Conservation (phyloP, 2,329 filamentous ascomycete genomes). For the Apiospora arundinis region DNA sequence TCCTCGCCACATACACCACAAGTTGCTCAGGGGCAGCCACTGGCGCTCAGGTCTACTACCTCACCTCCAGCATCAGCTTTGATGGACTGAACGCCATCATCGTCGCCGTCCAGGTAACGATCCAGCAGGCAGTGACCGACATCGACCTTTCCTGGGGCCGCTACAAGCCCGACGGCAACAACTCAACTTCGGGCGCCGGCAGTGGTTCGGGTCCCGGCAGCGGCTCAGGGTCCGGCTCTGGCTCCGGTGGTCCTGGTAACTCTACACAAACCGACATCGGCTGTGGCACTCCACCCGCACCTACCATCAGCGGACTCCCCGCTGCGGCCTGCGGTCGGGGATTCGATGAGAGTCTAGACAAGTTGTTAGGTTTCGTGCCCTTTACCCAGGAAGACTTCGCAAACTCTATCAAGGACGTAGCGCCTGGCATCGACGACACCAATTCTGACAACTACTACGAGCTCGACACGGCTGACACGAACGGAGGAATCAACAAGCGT, state of each 20-base stretch:
- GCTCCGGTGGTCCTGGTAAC: background rate
- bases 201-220: no score
- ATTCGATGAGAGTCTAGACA: background rate
- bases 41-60: background rate
- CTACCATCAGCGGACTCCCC: background rate
- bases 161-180: background rate
- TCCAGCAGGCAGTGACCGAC: background rate
- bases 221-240: background rate
- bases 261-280: background rate
- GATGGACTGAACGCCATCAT: background rate
- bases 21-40: no score
- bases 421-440: background rate
- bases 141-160: background rate
- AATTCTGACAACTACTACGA: background rate
- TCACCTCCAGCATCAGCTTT: background rate
- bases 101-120: background rate
- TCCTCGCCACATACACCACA: no score
- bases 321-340: background rate
- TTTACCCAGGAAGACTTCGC: background rate
- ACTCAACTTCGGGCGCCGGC: background rate
- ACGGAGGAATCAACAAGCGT: no score
- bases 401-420: background rate
- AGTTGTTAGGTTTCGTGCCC: background rate
- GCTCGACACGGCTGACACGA: background rate
- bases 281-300: background rate